Percentiles rank a stretch among this genome's conserved stretches.
These are phyloP conservation scores for Talinum fruticosum DNA, from an alignment of 148 eudicot genomes.

Conservation along the genomic window DNA sequence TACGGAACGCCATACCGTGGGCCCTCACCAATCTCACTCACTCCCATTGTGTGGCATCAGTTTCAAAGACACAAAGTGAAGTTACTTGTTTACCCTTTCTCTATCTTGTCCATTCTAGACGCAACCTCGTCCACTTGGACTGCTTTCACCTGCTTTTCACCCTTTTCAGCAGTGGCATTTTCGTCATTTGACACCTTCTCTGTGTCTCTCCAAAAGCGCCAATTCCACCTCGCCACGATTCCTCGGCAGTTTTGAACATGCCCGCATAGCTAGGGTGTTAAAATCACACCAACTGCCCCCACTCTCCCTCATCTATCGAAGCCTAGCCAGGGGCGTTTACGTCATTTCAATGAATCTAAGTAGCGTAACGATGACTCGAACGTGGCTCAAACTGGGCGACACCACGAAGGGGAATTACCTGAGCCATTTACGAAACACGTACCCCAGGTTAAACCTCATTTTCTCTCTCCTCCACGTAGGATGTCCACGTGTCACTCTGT, in stretches of 20 bases:
- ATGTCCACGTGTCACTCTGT: constrained; percentile 8
- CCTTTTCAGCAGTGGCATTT: background rate
- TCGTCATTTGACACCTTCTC: constrained; percentile 18
- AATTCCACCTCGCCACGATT: constrained; percentile 2
- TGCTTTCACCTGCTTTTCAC: no score
- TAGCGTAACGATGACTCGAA: constrained; percentile 18
- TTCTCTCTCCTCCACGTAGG: constrained; percentile 10
- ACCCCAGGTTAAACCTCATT: background rate
- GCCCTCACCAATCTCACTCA: background rate
- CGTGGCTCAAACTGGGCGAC: constrained; percentile 20
- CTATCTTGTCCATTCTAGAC: constrained; percentile 15
- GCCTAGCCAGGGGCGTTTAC: background rate
- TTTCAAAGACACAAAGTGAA: background rate
- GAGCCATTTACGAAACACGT: constrained; percentile 2
- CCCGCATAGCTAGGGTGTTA: constrained; percentile 16
- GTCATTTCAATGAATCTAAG: background rate
- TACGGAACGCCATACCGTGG: background rate
- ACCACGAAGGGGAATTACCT: constrained; percentile 9
- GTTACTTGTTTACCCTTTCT: constrained; percentile 18
- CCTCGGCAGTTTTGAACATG: constrained; percentile 7
- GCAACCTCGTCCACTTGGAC: constrained; percentile 13
- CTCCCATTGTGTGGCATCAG: background rate
- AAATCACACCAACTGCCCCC: background rate
- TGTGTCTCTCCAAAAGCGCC: background rate
- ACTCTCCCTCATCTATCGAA: background rate